Evolutionary conservation across 495 filamentous ascomycete species (phyloP), one percentile per base, ranked within the genome.

Genomic region (Delitschia confertaspora): DNA sequence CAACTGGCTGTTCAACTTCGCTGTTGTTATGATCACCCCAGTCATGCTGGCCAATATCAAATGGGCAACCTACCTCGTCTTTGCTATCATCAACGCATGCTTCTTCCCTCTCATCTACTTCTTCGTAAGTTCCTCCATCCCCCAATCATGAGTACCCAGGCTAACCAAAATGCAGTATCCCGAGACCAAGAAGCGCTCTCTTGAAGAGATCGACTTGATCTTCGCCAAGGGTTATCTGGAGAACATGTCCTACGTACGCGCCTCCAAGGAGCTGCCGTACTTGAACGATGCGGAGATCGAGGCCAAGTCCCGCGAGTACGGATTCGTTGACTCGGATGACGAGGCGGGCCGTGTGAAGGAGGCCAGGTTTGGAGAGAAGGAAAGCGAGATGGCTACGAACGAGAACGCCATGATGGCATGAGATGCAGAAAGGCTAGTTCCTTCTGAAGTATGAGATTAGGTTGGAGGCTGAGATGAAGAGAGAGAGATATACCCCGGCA

Each of bases 171-270:
- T 78, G 43, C 69, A 79, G 31, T 72, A 71, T 14, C 72, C 67
- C 11, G 72, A 77, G 56, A 77, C 73, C 4, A 71, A 72, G 38
- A 64, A 66, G 22, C 55, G 56, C 16, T 58, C 49, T 13, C 48
- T 64, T 7, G 61, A 64, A 44, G 60, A 64, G 47, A 62, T 64
- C 23, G 60, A 64, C 30, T 24, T 56, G n/a, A 55, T 64, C 38
- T 64, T 62, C 20, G 57, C 57, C 25, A 88, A 89, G 69, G 83
- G 82, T 3, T 75, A 76, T 53, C 60, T 65, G 19, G 85, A 89
- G 62, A 78, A 82, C 3, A 87, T 84, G 4, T 75, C 71, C 36
- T 87, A 86, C 43, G 82, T 93, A 27, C 66, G 63, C 42, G 85
- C 83, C 0, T 69, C 80, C 10, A 62, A 78, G 47, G 75, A 88